Evolutionary conservation across 1,284 basidiomycete species (phyloP), one percentile per base, ranked within the genome.

Genomic region (Pseudozyma sp.): DNA sequence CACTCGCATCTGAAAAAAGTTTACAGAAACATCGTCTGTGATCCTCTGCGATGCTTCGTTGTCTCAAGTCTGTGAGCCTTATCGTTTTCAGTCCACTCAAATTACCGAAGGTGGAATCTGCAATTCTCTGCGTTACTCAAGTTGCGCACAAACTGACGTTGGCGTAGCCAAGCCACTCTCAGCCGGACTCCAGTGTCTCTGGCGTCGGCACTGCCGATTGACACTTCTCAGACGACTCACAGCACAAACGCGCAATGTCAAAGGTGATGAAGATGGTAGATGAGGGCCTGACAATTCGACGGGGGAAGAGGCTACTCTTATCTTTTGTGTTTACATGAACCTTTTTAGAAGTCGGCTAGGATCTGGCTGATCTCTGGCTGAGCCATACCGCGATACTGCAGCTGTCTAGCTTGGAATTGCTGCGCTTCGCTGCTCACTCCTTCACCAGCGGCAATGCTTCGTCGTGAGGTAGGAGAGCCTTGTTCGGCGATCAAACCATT

Each of bases 321-420:
- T 40, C 39, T 12, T 12, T 40, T n/a, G 12, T n/a, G 11, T 40
- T 40, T 45, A 11, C 18, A 45, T n/a, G 19, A 4, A 18, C 13
- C 18, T 13, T 45, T 36, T 59, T 12, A 35, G 52, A 21, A 58
- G 58, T 70, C 68, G 6, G 53, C 58, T 40, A 70, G 43, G 59
- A 70, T 70, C 59, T 70, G 45, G 48, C 47, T 54, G 55, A 70
- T 58, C 51, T 70, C 62, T 5, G 59, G 62, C 48, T 61, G 54
- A 8, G 59, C 50, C 39, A 70, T 8, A 8, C 62, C 58, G 5
- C 54, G 21, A 21, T 64, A 70, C 47, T 52, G 42, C n/a, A 70
- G 19, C 31, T 64, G 62, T 43, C 49, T 56, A 5, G 19, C 25
- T 25, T 60, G 49, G 9, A 60, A 31, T 48, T 70, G 58, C 1